Conservation (phyloP, 345 rosid species). For the Moricandia moricandioides region DNA sequence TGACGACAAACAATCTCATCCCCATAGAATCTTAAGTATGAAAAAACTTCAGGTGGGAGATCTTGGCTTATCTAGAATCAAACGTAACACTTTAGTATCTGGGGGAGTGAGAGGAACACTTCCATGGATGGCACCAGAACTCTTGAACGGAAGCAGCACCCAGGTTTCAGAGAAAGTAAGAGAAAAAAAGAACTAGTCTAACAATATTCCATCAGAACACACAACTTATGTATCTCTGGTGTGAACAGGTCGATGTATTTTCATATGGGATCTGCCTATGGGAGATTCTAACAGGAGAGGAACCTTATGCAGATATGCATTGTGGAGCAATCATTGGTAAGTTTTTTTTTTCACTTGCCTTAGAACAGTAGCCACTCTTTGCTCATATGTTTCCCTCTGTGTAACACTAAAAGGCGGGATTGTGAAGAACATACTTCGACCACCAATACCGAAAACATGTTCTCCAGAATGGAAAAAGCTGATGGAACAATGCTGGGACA, state of each 20-base stretch:
- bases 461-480: constrained; percentile 55
- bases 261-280: constrained; percentile 73
- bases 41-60: constrained; percentile 53
- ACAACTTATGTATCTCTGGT: neutral
- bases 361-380: neutral
- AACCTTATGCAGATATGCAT: constrained; percentile 75
- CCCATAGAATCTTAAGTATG: neutral
- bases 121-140: constrained; percentile 77
- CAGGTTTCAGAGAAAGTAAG: constrained; percentile 64
- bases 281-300: constrained; percentile 75
- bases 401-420: constrained; percentile 52
- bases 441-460: constrained; percentile 50
- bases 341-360: constrained; percentile 20
- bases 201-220: neutral
- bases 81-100: constrained; percentile 64
- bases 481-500: constrained; percentile 70
- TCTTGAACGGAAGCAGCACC: constrained; percentile 62
- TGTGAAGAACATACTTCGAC: constrained; percentile 61
- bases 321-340: constrained; percentile 76
- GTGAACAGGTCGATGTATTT: constrained; percentile 45
- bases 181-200: neutral
- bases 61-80: constrained; percentile 71
- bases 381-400: neutral
- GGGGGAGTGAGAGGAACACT: constrained; percentile 76
- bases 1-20: neutral